Conservation (phyloP, 371 early-diverging fungal species). For the Choanephora cucurbitarum region DNA sequence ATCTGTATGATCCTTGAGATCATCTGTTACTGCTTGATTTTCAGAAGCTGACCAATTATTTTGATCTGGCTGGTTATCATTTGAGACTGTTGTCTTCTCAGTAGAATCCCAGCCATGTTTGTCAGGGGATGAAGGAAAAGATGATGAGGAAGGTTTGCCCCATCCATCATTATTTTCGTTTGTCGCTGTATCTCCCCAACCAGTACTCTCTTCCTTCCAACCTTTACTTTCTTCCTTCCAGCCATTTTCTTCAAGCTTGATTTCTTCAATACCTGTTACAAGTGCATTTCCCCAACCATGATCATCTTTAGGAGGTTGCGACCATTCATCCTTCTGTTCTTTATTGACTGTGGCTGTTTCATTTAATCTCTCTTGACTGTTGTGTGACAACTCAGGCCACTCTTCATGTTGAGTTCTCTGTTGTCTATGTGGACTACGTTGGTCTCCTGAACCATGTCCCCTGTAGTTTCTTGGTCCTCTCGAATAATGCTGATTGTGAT, state of each 20-base stretch:
- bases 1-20: background rate
- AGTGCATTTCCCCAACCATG: background rate
- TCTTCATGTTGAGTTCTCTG: background rate
- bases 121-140: too few relatives aligned
- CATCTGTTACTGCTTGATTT: too few relatives aligned
- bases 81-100: background rate
- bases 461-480: background rate
- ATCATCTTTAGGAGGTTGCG: background rate
- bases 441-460: background rate
- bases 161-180: too few relatives aligned
- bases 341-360: constrained; percentile 3
- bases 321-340: too few relatives aligned
- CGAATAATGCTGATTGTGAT: too few relatives aligned
- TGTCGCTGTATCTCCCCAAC: too few relatives aligned
- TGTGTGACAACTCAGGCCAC: constrained; percentile 6
- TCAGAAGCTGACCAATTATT: background rate
- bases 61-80: background rate
- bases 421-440: background rate
- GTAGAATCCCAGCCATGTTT: background rate
- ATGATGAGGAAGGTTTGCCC: too few relatives aligned
- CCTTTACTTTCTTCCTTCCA: background rate
- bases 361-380: background rate
- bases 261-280: too few relatives aligned
- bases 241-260: background rate
- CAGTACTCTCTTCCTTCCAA: too few relatives aligned